Evolutionary conservation across 441 rosid species (phyloP).

Genomic region (Gossypium gossypioides): DNA sequence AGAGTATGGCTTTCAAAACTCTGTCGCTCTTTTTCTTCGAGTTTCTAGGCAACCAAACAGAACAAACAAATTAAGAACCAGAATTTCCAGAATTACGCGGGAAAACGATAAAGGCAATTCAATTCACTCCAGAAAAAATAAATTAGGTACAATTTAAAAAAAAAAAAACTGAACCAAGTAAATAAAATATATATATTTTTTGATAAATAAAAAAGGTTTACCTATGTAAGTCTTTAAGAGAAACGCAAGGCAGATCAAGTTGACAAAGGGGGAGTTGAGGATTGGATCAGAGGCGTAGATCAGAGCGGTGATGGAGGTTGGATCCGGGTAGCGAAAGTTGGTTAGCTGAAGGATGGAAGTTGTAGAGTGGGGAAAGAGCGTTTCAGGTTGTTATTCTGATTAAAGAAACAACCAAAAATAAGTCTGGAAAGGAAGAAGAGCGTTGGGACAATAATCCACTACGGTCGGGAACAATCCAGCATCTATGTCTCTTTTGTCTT

Average conservation of each 20-base stretch:
- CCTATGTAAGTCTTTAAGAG: slow-evolving; percentile 22
- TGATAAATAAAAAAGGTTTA: slow-evolving; percentile 2
- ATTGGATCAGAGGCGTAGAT: slow-evolving; percentile 30
- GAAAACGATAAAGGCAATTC: neutral
- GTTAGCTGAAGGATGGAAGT: neutral
- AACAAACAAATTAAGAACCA: slow-evolving; percentile 10
- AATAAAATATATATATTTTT: neutral
- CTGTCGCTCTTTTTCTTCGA: slow-evolving; percentile 7
- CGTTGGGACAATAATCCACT: neutral
- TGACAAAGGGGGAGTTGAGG: slow-evolving; percentile 8
- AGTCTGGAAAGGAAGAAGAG: slow-evolving; percentile 1
- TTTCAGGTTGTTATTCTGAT: slow-evolving; percentile 21
- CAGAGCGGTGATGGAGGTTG: slow-evolving; percentile 19
- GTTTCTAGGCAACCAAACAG: slow-evolving; percentile 26
- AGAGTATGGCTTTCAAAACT: neutral
- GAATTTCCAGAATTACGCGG: slow-evolving; percentile 6
- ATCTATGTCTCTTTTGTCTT: neutral
- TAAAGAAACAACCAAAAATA: slow-evolving; percentile 17
- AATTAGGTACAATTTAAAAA: neutral
- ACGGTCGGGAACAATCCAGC: neutral
- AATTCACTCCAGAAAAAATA: slow-evolving; percentile 12
- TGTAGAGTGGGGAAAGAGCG: slow-evolving; percentile 3
- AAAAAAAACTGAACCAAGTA: neutral
- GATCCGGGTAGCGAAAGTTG: slow-evolving; percentile 11
- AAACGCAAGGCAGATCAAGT: slow-evolving; percentile 6